These are phyloP conservation scores for Penicillium samsonianum DNA, from an alignment of 495 filamentous ascomycete genomes.

Conservation along the genomic window DNA sequence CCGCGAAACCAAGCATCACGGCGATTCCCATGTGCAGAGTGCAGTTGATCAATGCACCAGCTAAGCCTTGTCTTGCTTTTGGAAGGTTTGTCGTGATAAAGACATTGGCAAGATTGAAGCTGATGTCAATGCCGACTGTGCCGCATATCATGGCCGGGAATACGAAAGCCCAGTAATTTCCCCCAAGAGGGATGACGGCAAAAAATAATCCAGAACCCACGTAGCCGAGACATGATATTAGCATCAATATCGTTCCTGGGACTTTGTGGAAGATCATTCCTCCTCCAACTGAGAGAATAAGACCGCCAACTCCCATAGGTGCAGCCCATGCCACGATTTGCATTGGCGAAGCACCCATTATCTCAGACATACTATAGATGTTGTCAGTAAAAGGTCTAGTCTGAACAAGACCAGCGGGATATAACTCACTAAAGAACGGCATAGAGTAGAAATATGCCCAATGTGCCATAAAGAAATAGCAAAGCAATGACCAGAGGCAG, in stretches of 20 bases:
- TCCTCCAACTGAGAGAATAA: constrained; percentile 67
- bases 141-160: constrained; percentile 82
- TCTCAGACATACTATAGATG: constrained; percentile 56
- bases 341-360: constrained; percentile 66
- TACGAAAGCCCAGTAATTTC: constrained; percentile 69
- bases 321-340: constrained; percentile 76
- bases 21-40: constrained; percentile 80
- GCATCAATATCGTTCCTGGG: constrained; percentile 67
- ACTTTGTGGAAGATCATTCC: constrained; percentile 78
- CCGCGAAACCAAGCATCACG: constrained; percentile 74
- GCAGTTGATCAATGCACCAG: constrained; percentile 68
- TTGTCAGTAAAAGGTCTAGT: constrained; percentile 11
- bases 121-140: constrained; percentile 81
- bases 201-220: constrained; percentile 68
- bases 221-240: constrained; percentile 66
- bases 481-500: constrained; percentile 64
- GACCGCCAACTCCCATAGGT: constrained; percentile 75
- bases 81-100: constrained; percentile 80
- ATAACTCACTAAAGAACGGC: constrained; percentile 70
- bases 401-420: not conserved
- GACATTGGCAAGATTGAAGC: constrained; percentile 80
- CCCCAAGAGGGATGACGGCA: constrained; percentile 64
- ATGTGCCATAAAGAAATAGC: constrained; percentile 73
- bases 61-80: constrained; percentile 68
- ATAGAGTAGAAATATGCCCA: constrained; percentile 79